Base-by-base conservation (phyloP, 2,329 filamentous ascomycete genomes). In the Coleophoma cylindrospora region DNA sequence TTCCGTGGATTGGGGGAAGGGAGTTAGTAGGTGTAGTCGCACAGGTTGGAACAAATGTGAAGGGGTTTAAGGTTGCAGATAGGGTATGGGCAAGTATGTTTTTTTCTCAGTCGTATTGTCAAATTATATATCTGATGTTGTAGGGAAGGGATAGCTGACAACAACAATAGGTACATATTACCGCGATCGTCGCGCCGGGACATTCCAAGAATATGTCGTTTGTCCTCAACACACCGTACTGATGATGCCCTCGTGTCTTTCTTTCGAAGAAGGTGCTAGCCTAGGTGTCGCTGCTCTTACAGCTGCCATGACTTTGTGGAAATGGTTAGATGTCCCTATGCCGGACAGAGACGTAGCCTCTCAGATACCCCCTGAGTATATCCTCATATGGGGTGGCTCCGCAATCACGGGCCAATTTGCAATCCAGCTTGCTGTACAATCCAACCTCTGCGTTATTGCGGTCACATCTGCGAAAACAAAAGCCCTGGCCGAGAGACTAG, bases 301-400 rank as follows among this genome's bases (percentile, higher is more conserved):
- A 12, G 69, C 70, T 3, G 64, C 66, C 34, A 70, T 73, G 66
- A 68, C 70, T 6, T 56, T 73, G 11, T 71, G 70, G 61, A 64
- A 66, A 43, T 73, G 70, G 66, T 53, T 73, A 5, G 60, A 59
- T 8, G 60, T 72, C 17, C 61, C 65, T 1, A 57, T 61, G 46
- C 22, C 50, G 49, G 5, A 4, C 47, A 19, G 19, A 3, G 19
- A 19, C 19, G 27, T 10, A 47, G 12, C 21, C 37, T 38, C 13
- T 37, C 47, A 10, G 13, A 19, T 13, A 40, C 15, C 33, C 11
- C 40, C 21, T 17, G 36, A 45, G n/a, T 40, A 19, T 14, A 49
- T 70, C 32, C 54, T 71, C n/a, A 62, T 72, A 33, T 72, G 70
- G 70, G 70, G 68, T 38, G 69, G 68, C 17, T 68, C 66, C 11